Conservation (phyloP, 768 basidiomycete genomes). For the Lentinus tigrinus region DNA sequence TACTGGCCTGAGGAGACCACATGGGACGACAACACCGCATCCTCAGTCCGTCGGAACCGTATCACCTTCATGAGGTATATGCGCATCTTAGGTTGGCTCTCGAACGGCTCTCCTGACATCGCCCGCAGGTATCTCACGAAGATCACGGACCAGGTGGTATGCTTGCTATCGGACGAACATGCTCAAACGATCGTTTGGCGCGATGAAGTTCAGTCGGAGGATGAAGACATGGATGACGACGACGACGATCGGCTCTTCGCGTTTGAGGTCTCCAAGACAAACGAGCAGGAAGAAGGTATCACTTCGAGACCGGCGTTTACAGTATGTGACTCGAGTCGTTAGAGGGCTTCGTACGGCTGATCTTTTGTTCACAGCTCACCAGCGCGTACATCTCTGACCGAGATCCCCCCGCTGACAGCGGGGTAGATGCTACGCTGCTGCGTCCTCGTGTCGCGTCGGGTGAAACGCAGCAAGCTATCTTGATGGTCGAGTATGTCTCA, state of each 20-base stretch:
- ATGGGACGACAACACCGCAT: slow-evolving; percentile 50
- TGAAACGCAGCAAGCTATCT: slow-evolving; percentile 19
- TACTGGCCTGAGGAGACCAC: slow-evolving; percentile 65
- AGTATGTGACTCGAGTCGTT: slow-evolving; percentile 28
- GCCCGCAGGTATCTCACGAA: slow-evolving; percentile 54
- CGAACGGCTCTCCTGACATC: not conserved
- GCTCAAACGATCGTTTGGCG: slow-evolving; percentile 44
- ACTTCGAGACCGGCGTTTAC: slow-evolving; percentile 42
- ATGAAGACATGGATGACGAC: slow-evolving; percentile 39
- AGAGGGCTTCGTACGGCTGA: not conserved
- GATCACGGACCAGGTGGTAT: slow-evolving; percentile 54
- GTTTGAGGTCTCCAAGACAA: slow-evolving; percentile 54
- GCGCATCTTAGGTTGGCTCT: not conserved
- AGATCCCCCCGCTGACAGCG: not conserved
- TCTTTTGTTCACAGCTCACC: not conserved
- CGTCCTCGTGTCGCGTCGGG: slow-evolving; percentile 10
- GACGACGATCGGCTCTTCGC: slow-evolving; percentile 48
- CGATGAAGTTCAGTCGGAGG: slow-evolving; percentile 24
- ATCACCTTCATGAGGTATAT: slow-evolving; percentile 59
- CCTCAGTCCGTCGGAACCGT: slow-evolving; percentile 49
- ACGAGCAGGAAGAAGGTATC: slow-evolving; percentile 54
- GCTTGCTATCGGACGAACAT: slow-evolving; percentile 50
- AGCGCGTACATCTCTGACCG: not conserved
- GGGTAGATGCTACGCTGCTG: not conserved
- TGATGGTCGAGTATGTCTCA: slow-evolving; percentile 5